Percentiles rank a stretch among this genome's conserved stretches.
Evolutionary conservation across 2,329 filamentous ascomycete genomes (phyloP).

Genomic region (Stagonosporopsis tanaceti): DNA sequence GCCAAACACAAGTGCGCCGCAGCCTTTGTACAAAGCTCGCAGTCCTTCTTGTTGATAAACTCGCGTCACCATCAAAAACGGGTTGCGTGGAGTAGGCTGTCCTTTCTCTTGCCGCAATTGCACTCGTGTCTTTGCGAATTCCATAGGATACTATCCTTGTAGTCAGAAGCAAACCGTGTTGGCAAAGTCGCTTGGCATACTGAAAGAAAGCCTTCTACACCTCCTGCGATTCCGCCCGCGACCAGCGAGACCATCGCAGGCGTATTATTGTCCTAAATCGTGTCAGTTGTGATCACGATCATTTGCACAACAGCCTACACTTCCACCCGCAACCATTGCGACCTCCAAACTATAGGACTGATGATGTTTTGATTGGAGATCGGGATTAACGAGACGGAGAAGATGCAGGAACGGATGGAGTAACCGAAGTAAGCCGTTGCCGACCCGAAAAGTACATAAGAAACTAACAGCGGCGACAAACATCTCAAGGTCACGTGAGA

Average conservation of each 20-base stretch:
- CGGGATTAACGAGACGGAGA: conserved; percentile 9
- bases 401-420: conserved; percentile 11
- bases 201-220: conserved; percentile 49
- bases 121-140: conserved; percentile 72
- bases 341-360: neutral
- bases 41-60: conserved; percentile 66
- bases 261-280: conserved; percentile 44
- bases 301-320: conserved; percentile 24
- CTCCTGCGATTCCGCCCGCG: conserved; percentile 51
- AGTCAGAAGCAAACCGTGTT: conserved; percentile 10
- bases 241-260: conserved; percentile 49
- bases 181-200: conserved; percentile 25
- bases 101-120: conserved; percentile 61
- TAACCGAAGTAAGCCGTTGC: conserved; percentile 14
- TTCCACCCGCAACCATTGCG: conserved; percentile 43
- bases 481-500: neutral
- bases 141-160: conserved; percentile 63
- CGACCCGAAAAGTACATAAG: conserved; percentile 7
- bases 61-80: conserved; percentile 63
- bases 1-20: conserved; percentile 66
- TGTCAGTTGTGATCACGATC: conserved; percentile 6
- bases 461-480: neutral
- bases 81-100: conserved; percentile 61
- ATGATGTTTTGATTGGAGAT: conserved; percentile 7
- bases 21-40: conserved; percentile 69